Conservation (phyloP, 768 basidiomycete genomes). For the Sarcomyxa edulis region DNA sequence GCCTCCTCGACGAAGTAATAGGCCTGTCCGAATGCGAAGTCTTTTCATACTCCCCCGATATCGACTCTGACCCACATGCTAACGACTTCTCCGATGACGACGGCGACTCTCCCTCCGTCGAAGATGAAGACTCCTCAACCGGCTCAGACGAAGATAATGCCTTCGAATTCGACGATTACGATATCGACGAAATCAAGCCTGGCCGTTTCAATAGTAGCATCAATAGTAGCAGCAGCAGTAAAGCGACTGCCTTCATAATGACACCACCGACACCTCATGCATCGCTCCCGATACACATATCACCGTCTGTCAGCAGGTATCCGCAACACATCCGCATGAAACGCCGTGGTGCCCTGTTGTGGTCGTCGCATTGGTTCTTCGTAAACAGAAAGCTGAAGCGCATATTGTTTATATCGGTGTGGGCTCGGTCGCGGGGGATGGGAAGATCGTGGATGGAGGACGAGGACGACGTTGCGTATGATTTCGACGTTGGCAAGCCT, state of each 20-base stretch:
- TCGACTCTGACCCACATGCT: conserved; percentile 92
- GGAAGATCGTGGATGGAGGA: conserved; percentile 46
- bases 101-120: conserved; percentile 62
- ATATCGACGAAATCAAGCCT: conserved; percentile 53
- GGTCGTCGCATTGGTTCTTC: conserved; percentile 98
- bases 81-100: conserved; percentile 77
- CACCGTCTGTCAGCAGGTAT: no score
- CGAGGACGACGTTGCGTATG: conserved; percentile 35
- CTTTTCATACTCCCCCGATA: conserved; percentile 89
- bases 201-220: conserved; percentile 30
- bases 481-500: conserved; percentile 31
- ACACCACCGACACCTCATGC: conserved; percentile 31
- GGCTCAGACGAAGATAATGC: conserved; percentile 60
- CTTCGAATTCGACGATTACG: conserved; percentile 81
- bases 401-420: conserved; percentile 86
- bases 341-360: conserved; percentile 77
- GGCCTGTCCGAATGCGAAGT: conserved; percentile 91
- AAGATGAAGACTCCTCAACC: conserved; percentile 63
- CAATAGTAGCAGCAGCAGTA: no score
- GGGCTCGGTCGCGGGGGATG: conserved; percentile 73
- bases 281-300: conserved; percentile 33
- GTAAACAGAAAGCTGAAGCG: conserved; percentile 89
- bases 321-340: conserved; percentile 25
- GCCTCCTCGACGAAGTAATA: conserved; percentile 85
- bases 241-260: no score